Conservation (phyloP, 2,329 filamentous ascomycete genomes). For the Berkeleyomyces basicola region DNA sequence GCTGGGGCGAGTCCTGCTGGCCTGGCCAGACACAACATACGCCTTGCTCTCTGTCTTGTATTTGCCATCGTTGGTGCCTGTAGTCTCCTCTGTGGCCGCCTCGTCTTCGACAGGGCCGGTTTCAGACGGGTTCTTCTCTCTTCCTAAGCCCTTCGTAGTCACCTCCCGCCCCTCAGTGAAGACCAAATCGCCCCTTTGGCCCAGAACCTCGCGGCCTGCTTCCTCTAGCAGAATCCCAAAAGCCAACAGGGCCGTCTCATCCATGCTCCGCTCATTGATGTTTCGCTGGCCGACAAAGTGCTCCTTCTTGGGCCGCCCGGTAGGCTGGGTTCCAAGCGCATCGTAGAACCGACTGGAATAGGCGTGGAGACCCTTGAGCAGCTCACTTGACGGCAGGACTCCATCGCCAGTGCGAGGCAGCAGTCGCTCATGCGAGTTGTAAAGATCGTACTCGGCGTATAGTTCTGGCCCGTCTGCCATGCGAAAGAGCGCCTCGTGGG, state of each 20-base stretch:
- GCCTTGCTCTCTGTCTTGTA: background rate
- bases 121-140: background rate
- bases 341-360: conserved; percentile 54
- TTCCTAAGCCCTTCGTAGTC: background rate
- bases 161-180: conserved; percentile 43
- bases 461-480: conserved; percentile 46
- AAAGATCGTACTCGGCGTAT: conserved; percentile 55
- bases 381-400: conserved; percentile 48
- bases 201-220: conserved; percentile 41
- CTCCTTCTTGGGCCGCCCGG: conserved; percentile 8
- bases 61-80: background rate
- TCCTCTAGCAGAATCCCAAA: conserved; percentile 64
- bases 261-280: conserved; percentile 46
- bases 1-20: background rate
- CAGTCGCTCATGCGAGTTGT: conserved; percentile 45
- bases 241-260: conserved; percentile 62
- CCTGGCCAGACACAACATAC: background rate
- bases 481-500: conserved; percentile 57
- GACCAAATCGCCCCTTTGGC: conserved; percentile 49
- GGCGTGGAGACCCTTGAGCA: conserved; percentile 50
- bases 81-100: background rate
- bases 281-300: conserved; percentile 17
- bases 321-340: conserved; percentile 19
- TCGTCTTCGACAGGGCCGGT: background rate
- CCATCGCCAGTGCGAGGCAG: conserved; percentile 28